Evolutionary conservation across 2,329 filamentous ascomycete genomes (phyloP).

Genomic region (Madurella fahalii): DNA sequence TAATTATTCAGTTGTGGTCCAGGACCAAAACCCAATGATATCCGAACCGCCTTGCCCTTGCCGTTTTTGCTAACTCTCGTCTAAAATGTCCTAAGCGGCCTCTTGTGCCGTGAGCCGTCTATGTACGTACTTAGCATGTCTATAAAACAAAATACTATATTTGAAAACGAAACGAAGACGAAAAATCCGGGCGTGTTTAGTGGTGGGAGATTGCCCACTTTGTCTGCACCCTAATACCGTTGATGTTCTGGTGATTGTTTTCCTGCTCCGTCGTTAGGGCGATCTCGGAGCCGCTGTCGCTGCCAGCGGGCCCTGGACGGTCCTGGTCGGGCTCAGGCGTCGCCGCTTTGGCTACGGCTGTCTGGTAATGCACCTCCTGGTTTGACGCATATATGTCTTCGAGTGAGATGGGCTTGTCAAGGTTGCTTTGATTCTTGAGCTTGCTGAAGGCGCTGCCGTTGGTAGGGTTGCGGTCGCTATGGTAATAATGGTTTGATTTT

Average conservation of each 20-base stretch:
- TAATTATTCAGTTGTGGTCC: too few species aligned
- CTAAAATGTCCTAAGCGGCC: too few species aligned
- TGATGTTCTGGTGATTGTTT: not conserved
- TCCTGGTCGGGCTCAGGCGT: not conserved
- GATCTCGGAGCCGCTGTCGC: conserved; percentile 18
- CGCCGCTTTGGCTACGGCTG: conserved; percentile 1
- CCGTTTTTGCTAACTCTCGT: too few species aligned
- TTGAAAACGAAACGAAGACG: not conserved
- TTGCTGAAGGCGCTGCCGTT: conserved; percentile 13
- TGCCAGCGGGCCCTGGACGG: not conserved
- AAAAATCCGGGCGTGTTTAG: not conserved
- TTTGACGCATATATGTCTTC: conserved; percentile 20
- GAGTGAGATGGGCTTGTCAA: conserved; percentile 9
- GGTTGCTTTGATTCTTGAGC: conserved; percentile 8
- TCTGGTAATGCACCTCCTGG: conserved; percentile 15
- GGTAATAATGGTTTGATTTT: conserved; percentile 9
- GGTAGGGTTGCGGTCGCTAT: conserved; percentile 9
- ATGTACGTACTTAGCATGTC: not conserved
- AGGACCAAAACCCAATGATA: too few species aligned
- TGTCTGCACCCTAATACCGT: conserved; percentile 17
- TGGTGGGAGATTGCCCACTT: conserved; percentile 20
- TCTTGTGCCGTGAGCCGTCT: not conserved
- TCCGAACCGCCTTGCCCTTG: too few species aligned
- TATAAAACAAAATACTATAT: not conserved
- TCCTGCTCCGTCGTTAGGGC: conserved; percentile 7